Evolutionary conservation across 2,329 filamentous ascomycete species (phyloP).

Genomic region (Pseudophaeomoniella oleicola): DNA sequence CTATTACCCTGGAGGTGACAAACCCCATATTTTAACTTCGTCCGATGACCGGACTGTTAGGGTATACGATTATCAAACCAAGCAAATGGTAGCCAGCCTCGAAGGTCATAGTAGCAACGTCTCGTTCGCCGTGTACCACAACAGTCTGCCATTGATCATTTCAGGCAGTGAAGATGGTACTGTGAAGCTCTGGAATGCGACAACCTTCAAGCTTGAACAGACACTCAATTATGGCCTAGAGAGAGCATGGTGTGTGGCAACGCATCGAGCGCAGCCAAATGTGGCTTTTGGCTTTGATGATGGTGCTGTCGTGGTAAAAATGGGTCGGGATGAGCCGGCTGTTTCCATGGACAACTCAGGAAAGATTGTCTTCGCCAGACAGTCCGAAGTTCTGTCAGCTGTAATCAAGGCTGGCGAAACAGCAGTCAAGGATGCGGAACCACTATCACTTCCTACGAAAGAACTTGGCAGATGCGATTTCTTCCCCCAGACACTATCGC

Average conservation of each 20-base stretch:
- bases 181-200: conserved; percentile 96
- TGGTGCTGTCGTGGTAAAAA: conserved; percentile 92
- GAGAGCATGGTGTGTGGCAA: conserved; percentile 92
- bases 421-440: conserved; percentile 72
- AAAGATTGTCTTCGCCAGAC: conserved; percentile 90
- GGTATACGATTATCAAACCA: conserved; percentile 98
- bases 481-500: conserved; percentile 84
- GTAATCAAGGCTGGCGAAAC: conserved; percentile 88
- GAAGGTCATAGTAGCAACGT: conserved; percentile 98
- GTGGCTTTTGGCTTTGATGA: conserved; percentile 95
- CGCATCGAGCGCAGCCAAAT: conserved; percentile 86
- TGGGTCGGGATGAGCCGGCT: conserved; percentile 91
- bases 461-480: conserved; percentile 93
- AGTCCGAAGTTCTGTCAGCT: conserved; percentile 87
- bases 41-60: conserved; percentile 95
- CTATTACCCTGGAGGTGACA: conserved; percentile 57
- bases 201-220: conserved; percentile 91
- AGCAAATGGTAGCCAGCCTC: conserved; percentile 87
- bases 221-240: conserved; percentile 92
- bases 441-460: conserved; percentile 76
- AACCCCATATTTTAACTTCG: conserved; percentile 82
- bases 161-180: conserved; percentile 96
- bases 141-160: conserved; percentile 90
- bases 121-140: conserved; percentile 95
- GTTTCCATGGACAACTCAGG: conserved; percentile 95